These are phyloP conservation scores for Mortierella sp. DNA, from an alignment of 371 early-diverging fungal genomes.

Conservation along the genomic window DNA sequence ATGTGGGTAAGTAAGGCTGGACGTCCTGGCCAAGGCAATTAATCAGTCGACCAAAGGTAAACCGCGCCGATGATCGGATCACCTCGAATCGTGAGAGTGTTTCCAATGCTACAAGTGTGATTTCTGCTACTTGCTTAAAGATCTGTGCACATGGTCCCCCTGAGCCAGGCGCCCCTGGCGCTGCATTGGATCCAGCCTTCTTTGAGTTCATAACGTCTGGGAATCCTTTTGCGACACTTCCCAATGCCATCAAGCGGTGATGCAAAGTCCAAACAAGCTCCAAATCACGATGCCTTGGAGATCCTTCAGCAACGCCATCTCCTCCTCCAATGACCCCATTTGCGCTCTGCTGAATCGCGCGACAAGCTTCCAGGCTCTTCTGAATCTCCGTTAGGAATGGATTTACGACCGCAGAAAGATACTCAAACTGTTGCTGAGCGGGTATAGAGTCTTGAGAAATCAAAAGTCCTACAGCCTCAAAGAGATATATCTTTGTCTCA, in stretches of 20 bases:
- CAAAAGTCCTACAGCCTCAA: constrained; percentile 92
- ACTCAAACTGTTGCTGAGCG: constrained; percentile 79
- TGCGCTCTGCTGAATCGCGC: constrained; percentile 35
- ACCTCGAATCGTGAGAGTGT: constrained; percentile 72
- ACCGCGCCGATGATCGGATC: constrained; percentile 89
- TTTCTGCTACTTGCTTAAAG: constrained; percentile 87
- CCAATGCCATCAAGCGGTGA: constrained; percentile 90
- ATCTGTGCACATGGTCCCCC: constrained; percentile 69
- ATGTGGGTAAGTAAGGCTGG: constrained; percentile 82
- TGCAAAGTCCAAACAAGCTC: constrained; percentile 80
- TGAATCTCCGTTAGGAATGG: constrained; percentile 86
- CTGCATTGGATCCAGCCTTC: constrained; percentile 38
- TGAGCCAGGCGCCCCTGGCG: constrained; percentile 26
- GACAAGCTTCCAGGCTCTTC: constrained; percentile 57
- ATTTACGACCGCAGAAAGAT: constrained; percentile 73
- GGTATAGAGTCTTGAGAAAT: constrained; percentile 83
- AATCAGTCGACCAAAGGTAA: constrained; percentile 89
- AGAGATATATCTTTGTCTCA: constrained; percentile 90
- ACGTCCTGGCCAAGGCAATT: constrained; percentile 88
- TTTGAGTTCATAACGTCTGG: constrained; percentile 72
- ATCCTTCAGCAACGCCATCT: constrained; percentile 40
- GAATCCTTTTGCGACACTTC: constrained; percentile 91
- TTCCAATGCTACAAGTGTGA: constrained; percentile 82
- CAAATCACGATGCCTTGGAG: constrained; percentile 64
- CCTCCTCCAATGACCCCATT: constrained; percentile 32